Percentiles rank a stretch among this genome's conserved stretches.
phyloP scores from a whole-genome alignment of 2,329 filamentous ascomycete genomes.

The Pyrenochaeta sp. region DNA sequence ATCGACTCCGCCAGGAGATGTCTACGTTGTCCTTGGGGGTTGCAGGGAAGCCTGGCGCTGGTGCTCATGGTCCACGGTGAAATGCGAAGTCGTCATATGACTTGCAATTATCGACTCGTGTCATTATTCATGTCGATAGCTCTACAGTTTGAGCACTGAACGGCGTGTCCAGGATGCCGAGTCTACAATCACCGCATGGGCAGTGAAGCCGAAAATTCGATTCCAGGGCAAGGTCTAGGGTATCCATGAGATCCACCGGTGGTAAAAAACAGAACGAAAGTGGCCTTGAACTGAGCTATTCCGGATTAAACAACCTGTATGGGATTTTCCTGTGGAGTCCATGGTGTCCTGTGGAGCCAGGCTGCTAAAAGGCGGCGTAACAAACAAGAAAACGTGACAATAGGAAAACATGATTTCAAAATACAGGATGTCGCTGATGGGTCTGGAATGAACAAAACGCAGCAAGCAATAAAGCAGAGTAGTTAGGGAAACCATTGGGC shows the following conservation, averaged over 20 bases:
- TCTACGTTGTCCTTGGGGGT: constrained; percentile 29
- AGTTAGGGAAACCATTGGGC: constrained; percentile 45
- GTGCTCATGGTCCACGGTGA: constrained; percentile 19
- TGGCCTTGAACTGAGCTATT: constrained; percentile 27
- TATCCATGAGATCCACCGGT: constrained; percentile 9
- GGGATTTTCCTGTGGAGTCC: constrained; percentile 31
- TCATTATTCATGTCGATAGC: constrained; percentile 37
- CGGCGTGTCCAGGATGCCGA: constrained; percentile 31
- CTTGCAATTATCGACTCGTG: constrained; percentile 29
- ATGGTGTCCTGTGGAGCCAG: constrained; percentile 26
- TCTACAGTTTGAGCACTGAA: constrained; percentile 35
- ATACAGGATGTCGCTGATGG: constrained; percentile 28
- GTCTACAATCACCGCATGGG: constrained; percentile 37
- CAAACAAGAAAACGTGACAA: constrained; percentile 27
- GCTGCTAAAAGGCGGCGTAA: constrained; percentile 42
- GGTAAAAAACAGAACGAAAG: constrained; percentile 28
- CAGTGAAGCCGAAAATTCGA: constrained; percentile 24
- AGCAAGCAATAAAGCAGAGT: constrained; percentile 36
- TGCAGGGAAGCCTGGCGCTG: constrained; percentile 21
- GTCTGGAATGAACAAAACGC: constrained; percentile 22
- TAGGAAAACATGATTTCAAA: constrained; percentile 35
- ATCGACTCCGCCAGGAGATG: constrained; percentile 30
- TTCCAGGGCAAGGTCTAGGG: constrained; percentile 6
- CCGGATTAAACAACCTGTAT: constrained; percentile 19
- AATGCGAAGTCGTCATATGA: constrained; percentile 25